Base-by-base conservation (phyloP, 2,329 filamentous ascomycete genomes). In the Corniculantispora saksenae region DNA sequence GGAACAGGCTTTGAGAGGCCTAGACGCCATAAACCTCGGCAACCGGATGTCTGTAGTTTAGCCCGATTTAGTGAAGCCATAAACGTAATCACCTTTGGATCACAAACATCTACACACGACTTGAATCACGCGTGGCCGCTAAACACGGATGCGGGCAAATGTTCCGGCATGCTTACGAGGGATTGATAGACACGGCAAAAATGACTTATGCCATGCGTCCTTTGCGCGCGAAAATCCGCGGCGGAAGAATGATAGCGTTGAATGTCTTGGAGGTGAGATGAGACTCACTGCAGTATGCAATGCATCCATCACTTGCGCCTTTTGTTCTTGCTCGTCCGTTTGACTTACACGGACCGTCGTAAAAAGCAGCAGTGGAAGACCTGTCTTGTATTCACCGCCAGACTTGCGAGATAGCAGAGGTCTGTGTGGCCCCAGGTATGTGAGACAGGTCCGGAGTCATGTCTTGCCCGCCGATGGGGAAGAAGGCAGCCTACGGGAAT, bases 351-450 rank as follows among this genome's bases (percentile, higher is more conserved):
- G 23, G 51, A 55, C 51, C 50, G 29, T 50, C 57, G 21, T 50
- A 40, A 53, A 19, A 38, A 27, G 27, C n/a, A 35, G 23, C 3
- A 15, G 3, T 7, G 8, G 43, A 32, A 32, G n/a, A 21, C 25
- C 32, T 47, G 43, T 58, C 53, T 63, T 43, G 29, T 35, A 15
- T 45, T 59, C 47, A 64, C 62, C 62, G 62, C 62, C 53, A 58
- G 40, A 54, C 43, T 23, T 61, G 21, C 48, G 13, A 35, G 32
- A 43, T 29, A 59, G n/a, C 27, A 32, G n/a, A 29, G 48, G 48
- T 32, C 48, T 45, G 59, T 50, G 59, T 45, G 19, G 10, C 25
- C 58, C 23, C 48, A 45, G 48, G 17, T 45, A 54, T 53, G 50
- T 29, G 32, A 59, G 48, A 54, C 48, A 61, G 10, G 50, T 32